phyloP scores from a whole-genome alignment of 73 alveolate genomes.

The Symbiodinium pilosum region DNA sequence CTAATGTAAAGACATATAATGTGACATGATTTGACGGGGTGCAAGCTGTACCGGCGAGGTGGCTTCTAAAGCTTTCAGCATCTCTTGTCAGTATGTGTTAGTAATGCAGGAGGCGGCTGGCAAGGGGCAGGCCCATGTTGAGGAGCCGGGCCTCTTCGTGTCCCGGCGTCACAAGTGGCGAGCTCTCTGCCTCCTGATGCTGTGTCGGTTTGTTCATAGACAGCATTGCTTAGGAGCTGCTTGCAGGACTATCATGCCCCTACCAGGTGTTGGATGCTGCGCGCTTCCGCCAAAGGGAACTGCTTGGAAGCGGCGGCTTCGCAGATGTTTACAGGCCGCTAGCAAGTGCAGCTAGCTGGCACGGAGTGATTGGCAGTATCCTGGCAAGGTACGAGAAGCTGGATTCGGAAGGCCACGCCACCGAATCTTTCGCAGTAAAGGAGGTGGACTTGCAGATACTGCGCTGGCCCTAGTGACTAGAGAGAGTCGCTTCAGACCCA shows the following conservation, averaged over 20 bases:
- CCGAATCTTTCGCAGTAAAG: constrained; percentile 77
- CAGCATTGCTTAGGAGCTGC: too few relatives aligned
- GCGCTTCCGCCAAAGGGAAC: constrained; percentile 72
- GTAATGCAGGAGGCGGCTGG: too few relatives aligned
- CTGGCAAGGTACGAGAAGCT: constrained; percentile 53
- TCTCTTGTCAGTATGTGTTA: too few relatives aligned
- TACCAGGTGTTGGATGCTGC: constrained; percentile 16
- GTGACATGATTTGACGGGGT: too few relatives aligned
- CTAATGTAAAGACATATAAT: not conserved
- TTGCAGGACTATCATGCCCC: too few relatives aligned
- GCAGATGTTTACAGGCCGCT: constrained; percentile 82
- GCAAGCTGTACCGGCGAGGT: not conserved
- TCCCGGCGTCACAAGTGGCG: not conserved
- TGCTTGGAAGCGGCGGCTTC: constrained; percentile 93
- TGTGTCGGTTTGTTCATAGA: too few relatives aligned
- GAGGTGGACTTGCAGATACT: constrained; percentile 69
- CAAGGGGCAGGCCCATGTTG: too few relatives aligned
- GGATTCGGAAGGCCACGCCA: constrained; percentile 23
- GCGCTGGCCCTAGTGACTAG: not conserved
- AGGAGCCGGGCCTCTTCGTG: constrained; percentile 72
- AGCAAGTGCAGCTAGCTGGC: not conserved
- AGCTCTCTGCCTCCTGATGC: too few relatives aligned
- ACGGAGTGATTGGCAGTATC: too few relatives aligned
- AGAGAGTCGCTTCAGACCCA: too few relatives aligned
- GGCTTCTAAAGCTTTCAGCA: not conserved